phyloP scores from a whole-genome alignment of 139 green algal species.

The Chlorella ohadii region DNA sequence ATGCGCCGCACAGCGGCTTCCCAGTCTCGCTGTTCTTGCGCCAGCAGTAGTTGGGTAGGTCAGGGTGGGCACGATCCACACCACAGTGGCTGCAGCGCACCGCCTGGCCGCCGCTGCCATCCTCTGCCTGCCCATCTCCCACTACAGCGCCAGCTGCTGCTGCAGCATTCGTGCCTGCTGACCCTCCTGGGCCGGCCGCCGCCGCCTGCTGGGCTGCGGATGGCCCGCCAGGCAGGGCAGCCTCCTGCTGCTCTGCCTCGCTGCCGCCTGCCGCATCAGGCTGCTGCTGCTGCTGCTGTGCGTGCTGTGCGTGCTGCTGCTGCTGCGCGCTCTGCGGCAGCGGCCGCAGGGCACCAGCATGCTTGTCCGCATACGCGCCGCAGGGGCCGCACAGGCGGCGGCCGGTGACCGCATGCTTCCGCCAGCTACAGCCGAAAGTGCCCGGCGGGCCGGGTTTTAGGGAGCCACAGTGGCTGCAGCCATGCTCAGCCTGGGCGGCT shows the following conservation, averaged over 20 bases:
- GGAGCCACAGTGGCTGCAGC: neutral
- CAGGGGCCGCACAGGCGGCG: neutral
- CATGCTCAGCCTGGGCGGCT: neutral
- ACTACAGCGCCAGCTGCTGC: neutral
- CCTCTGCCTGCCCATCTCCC: neutral
- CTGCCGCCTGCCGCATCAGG: too few species aligned
- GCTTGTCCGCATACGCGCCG: neutral
- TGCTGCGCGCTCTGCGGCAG: neutral
- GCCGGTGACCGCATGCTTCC: neutral
- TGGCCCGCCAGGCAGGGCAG: too few species aligned
- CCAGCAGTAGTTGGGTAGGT: neutral
- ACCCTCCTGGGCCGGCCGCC: too few species aligned
- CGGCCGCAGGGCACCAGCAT: neutral
- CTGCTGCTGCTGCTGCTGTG: too few species aligned
- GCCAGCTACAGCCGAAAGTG: neutral
- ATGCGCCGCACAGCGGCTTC: neutral
- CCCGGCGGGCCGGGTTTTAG: neutral
- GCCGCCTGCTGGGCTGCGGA: too few species aligned
- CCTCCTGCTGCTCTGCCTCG: too few species aligned
- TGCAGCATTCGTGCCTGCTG: too few species aligned
- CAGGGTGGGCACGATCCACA: neutral
- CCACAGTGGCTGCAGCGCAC: constrained; percentile 2
- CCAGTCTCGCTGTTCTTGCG: neutral
- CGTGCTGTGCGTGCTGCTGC: too few species aligned
- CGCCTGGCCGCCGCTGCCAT: neutral